These are phyloP conservation scores for Hypomyces rosellus DNA, from an alignment of 2,329 filamentous ascomycete species.

Conservation along the genomic window DNA sequence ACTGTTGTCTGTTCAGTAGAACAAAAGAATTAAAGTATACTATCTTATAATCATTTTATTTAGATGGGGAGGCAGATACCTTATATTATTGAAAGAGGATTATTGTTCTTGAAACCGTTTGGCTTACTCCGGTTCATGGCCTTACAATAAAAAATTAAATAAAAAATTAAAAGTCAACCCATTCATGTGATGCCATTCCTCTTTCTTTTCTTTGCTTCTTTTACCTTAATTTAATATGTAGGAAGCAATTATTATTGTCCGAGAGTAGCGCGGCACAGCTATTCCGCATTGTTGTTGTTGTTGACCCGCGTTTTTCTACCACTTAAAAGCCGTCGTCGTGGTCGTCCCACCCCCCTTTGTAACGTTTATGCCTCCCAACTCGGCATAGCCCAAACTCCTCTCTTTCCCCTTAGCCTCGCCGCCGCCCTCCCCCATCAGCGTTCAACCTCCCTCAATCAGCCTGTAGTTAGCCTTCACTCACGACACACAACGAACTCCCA, in stretches of 20 bases:
- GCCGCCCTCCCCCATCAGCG: conserved; percentile 11
- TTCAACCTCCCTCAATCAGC: conserved; percentile 24
- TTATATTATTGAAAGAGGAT: no score
- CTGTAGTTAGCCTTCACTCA: conserved; percentile 1
- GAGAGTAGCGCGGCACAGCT: neutral
- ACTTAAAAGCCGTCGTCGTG: neutral
- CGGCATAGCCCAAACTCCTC: conserved; percentile 9
- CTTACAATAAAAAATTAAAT: no score
- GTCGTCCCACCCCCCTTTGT: conserved; percentile 12
- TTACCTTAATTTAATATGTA: neutral
- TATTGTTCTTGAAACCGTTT: no score
- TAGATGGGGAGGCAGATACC: no score
- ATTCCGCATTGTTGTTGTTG: conserved; percentile 6
- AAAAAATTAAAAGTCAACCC: no score
- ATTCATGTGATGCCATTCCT: no score
- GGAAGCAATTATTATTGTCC: neutral
- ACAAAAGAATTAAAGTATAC: no score
- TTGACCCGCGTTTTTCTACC: neutral
- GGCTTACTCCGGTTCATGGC: no score
- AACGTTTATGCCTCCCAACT: conserved; percentile 12
- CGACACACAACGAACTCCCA: conserved; percentile 1
- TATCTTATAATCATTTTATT: no score
- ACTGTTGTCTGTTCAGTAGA: no score
- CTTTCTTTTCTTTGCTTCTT: neutral
- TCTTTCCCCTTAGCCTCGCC: conserved; percentile 8